These are phyloP conservation scores for Citrus sp. DNA, from an alignment of 345 rosid genomes.

Conservation along the genomic window DNA sequence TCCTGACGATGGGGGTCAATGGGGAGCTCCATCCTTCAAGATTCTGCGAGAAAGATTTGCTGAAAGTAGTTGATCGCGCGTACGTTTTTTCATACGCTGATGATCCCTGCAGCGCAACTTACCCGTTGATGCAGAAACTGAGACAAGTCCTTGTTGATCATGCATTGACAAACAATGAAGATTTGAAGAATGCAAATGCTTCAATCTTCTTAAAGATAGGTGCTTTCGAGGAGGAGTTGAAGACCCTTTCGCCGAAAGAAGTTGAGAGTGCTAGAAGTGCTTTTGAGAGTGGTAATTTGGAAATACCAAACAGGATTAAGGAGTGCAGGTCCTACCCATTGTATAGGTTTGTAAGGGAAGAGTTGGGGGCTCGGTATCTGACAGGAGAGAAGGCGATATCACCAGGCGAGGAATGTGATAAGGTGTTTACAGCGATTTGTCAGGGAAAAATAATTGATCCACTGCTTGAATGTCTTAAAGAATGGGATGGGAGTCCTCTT, in stretches of 20 bases:
- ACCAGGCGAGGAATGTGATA: constrained; percentile 42
- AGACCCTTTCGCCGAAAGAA: constrained; percentile 30
- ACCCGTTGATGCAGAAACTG: constrained; percentile 40
- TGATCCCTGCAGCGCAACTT: constrained; percentile 36
- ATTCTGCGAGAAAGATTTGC: constrained; percentile 41
- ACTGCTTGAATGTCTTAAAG: constrained; percentile 30
- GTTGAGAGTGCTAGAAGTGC: constrained; percentile 28
- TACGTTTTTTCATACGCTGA: constrained; percentile 33
- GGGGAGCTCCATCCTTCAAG: constrained; percentile 36
- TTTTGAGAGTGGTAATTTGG: constrained; percentile 27
- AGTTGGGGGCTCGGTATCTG: constrained; percentile 23
- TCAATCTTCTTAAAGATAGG: constrained; percentile 31
- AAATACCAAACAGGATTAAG: constrained; percentile 31
- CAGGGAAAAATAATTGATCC: constrained; percentile 38
- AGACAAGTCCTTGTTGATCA: constrained; percentile 42
- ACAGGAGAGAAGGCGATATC: constrained; percentile 36
- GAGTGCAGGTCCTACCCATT: constrained; percentile 44
- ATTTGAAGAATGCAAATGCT: constrained; percentile 15
- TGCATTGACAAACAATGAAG: constrained; percentile 24
- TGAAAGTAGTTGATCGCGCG: constrained; percentile 28
- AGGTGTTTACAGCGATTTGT: constrained; percentile 34
- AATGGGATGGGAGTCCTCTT: constrained; percentile 36
- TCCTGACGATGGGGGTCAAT: constrained; percentile 21
- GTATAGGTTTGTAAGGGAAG: constrained; percentile 34
- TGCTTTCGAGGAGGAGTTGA: constrained; percentile 39